Evolutionary conservation across 768 basidiomycete genomes (phyloP), one percentile per base, ranked within the genome.

Genomic region (Podaxis sp.): DNA sequence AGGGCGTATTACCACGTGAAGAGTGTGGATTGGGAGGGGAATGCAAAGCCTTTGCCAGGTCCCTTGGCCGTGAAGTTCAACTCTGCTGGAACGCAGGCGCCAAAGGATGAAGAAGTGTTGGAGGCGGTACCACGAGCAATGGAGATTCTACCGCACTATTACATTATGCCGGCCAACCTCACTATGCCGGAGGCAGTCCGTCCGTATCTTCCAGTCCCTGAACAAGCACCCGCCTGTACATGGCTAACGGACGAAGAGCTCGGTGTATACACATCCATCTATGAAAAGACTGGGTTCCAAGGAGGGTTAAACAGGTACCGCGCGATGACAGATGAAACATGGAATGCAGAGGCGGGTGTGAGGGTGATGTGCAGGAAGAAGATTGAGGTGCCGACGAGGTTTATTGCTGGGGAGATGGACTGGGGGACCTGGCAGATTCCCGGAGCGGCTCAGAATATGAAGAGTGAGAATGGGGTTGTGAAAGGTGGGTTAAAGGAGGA

Each of bases 251-350:
- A 83, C 9, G 77, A 74, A 0, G 84, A 83, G 53, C 77, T 86
- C 12, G 70, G 62, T 0, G 78, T 84, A 11, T 87, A 86, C 67
- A 77, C 80, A 1, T 66, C 75, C 22, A 81, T 82, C 65, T 89
- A 80, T 62, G 65, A 67, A 0, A 74, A 79, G 46, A 84, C 83
- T 1, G 85, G 87, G 1, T 88, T 88, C 63, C 86, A 87, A 68
- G 86, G 85, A n/a, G 85, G 83, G 28, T 70, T 88, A 57, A 86
- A 88, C 66, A 73, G 79, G 63, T 88, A 88, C 67, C 79, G 86
- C 28, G 73, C 75, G 62, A 66, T 69, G 55, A 77, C 75, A 0
- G 78, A 80, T 28, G 65, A 69, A 2, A 59, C 68, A 4, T 76
- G 73, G 71, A 67, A 71, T 22, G 73, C 73, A 0, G 82, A 86